Conservation (phyloP, 2,329 filamentous ascomycete genomes). For the Plenodomus lindquistii region DNA sequence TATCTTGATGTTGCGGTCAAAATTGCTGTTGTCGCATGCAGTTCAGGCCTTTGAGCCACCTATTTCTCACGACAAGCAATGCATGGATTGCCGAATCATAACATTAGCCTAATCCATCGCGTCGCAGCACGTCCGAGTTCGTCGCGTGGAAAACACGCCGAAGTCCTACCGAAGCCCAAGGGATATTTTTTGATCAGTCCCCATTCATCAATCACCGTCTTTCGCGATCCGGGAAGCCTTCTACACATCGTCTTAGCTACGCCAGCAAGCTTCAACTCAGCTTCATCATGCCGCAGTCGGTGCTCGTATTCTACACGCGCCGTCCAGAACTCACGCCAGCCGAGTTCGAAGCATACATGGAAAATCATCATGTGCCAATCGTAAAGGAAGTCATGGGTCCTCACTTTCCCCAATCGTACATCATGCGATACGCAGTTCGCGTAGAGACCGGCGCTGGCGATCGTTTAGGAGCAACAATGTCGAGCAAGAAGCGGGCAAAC, state of each 20-base stretch:
- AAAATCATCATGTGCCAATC: slow-evolving; percentile 17
- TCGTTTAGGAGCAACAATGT: slow-evolving; percentile 19
- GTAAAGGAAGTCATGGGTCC: slow-evolving; percentile 20
- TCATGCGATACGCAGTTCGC: slow-evolving; percentile 16
- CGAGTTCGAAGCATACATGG: slow-evolving; percentile 21
- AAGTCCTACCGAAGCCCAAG: not conserved
- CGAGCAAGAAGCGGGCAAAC: slow-evolving; percentile 10
- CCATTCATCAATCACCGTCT: not conserved
- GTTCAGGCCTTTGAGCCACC: not conserved
- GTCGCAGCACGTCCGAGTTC: not conserved
- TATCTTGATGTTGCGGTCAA: not conserved
- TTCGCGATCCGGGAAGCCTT: not conserved
- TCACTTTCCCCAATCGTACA: slow-evolving; percentile 10
- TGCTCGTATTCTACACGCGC: slow-evolving; percentile 21
- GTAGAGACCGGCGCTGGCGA: slow-evolving; percentile 22
- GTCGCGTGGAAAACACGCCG: not conserved
- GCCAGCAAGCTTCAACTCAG: not conserved
- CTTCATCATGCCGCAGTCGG: slow-evolving; percentile 14
- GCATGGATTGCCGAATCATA: not conserved
- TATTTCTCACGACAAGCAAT: not conserved
- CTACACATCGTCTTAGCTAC: not conserved
- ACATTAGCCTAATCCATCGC: not conserved
- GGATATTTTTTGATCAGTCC: not conserved
- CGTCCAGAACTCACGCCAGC: slow-evolving; percentile 19
- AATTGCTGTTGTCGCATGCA: not conserved